Conservation (phyloP, 805 yeast genomes). For the Teunomyces pallodes region DNA sequence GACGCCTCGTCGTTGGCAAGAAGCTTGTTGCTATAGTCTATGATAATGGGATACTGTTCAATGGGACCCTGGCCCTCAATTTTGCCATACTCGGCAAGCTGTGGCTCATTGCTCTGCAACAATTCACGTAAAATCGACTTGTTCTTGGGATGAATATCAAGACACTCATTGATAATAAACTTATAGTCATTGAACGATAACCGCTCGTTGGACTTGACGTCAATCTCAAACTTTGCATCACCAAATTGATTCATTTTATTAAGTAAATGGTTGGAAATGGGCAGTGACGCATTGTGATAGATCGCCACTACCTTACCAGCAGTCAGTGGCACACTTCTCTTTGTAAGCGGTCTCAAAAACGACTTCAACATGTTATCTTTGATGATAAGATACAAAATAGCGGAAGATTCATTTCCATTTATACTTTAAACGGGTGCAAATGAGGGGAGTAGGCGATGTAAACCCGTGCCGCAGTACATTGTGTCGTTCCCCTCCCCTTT, state of each 20-base stretch:
- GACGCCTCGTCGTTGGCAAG: conserved; percentile 49
- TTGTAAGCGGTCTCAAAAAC: neutral
- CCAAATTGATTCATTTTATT: conserved; percentile 1
- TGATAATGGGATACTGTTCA: conserved; percentile 31
- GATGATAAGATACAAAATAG: neutral
- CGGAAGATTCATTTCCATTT: neutral
- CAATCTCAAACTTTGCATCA: conserved; percentile 17
- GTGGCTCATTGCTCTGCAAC: conserved; percentile 18
- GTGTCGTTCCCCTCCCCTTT: neutral
- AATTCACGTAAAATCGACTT: conserved; percentile 21
- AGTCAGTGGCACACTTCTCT: neutral
- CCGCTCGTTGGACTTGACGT: conserved; percentile 14
- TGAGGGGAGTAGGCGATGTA: neutral
- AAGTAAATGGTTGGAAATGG: conserved; percentile 13
- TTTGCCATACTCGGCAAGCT: conserved; percentile 17
- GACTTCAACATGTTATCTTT: conserved; percentile 6
- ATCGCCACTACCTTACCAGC: conserved; percentile 19
- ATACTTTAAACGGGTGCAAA: neutral
- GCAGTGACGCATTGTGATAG: conserved; percentile 29
- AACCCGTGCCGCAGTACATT: neutral
- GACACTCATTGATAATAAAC: conserved; percentile 24
- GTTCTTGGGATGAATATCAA: conserved; percentile 37
- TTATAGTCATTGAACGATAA: conserved; percentile 26
- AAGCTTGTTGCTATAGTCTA: conserved; percentile 60
- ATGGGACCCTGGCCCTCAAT: conserved; percentile 4